These are phyloP conservation scores for Didymella segeticola DNA, from an alignment of 2,329 filamentous ascomycete species.

Conservation along the genomic window DNA sequence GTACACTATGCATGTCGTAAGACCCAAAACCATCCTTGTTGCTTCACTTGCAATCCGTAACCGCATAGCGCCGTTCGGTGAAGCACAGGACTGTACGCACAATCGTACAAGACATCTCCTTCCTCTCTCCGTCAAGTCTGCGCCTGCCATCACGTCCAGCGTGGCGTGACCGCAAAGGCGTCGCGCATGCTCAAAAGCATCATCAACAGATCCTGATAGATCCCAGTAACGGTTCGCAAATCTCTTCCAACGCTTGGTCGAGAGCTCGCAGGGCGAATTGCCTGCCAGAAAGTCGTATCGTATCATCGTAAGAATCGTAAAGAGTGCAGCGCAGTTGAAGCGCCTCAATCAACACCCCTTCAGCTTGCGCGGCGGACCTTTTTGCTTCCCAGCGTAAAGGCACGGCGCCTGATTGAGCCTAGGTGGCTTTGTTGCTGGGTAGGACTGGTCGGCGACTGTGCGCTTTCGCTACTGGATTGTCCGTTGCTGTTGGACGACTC, in stretches of 20 bases:
- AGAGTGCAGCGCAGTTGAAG: slow-evolving; percentile 5
- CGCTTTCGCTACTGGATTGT: slow-evolving; percentile 32
- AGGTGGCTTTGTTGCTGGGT: slow-evolving; percentile 32
- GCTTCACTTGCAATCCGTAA: not conserved
- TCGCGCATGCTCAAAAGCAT: not conserved
- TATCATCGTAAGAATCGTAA: slow-evolving; percentile 17
- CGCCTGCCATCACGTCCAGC: not conserved
- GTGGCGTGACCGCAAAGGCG: not conserved
- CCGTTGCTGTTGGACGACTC: slow-evolving; percentile 31
- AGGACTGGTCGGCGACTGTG: slow-evolving; percentile 34
- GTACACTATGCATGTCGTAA: not conserved
- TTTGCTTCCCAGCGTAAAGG: slow-evolving; percentile 44
- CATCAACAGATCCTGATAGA: not conserved
- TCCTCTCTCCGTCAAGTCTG: not conserved
- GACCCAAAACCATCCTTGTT: not conserved
- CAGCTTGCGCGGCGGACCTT: slow-evolving; percentile 37
- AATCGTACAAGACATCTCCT: not conserved
- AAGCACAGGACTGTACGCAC: not conserved
- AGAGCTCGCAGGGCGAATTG: slow-evolving; percentile 13
- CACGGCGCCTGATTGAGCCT: slow-evolving; percentile 31
- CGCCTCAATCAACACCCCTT: slow-evolving; percentile 2
- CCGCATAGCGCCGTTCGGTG: not conserved
- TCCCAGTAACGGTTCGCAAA: not conserved
- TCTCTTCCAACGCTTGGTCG: slow-evolving; percentile 45
- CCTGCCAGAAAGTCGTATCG: slow-evolving; percentile 3